phyloP scores from a whole-genome alignment of 495 filamentous ascomycete genomes.

The Hypoxylon intermedium region DNA sequence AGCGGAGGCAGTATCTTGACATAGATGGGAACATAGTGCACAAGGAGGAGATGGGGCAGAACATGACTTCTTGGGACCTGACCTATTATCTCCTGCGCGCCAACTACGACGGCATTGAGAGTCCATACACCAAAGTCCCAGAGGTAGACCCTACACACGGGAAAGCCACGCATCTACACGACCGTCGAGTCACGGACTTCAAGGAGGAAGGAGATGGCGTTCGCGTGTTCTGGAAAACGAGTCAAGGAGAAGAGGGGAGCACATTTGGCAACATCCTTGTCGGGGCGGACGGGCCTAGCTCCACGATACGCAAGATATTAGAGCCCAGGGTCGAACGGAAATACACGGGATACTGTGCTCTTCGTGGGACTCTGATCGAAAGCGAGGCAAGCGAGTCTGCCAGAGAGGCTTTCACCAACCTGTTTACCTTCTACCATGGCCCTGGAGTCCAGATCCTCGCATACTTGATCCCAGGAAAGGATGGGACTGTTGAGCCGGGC shows the following conservation, averaged over 20 bases:
- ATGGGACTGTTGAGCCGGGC: conserved; percentile 55
- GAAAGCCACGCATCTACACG: conserved; percentile 53
- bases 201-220: conserved; percentile 48
- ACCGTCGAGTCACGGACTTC: conserved; percentile 55
- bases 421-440: conserved; percentile 56
- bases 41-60: conserved; percentile 49
- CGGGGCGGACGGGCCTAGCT: conserved; percentile 64
- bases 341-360: conserved; percentile 65
- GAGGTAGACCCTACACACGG: conserved; percentile 45
- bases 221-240: conserved; percentile 47
- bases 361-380: conserved; percentile 61
- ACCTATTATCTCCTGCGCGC: conserved; percentile 62
- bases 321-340: conserved; percentile 53
- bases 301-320: conserved; percentile 57
- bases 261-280: conserved; percentile 57
- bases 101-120: conserved; percentile 62
- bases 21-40: conserved; percentile 51
- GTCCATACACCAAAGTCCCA: conserved; percentile 53
- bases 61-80: conserved; percentile 63
- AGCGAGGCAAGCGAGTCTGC: conserved; percentile 40
- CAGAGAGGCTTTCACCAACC: conserved; percentile 30
- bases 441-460: conserved; percentile 55
- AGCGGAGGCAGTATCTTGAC: conserved; percentile 53
- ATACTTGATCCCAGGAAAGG: conserved; percentile 61
- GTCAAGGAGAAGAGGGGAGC: conserved; percentile 45